Evolutionary conservation across 306 rosid species (phyloP), one percentile per base, ranked within the genome.

Genomic region (Quercus gilva): DNA sequence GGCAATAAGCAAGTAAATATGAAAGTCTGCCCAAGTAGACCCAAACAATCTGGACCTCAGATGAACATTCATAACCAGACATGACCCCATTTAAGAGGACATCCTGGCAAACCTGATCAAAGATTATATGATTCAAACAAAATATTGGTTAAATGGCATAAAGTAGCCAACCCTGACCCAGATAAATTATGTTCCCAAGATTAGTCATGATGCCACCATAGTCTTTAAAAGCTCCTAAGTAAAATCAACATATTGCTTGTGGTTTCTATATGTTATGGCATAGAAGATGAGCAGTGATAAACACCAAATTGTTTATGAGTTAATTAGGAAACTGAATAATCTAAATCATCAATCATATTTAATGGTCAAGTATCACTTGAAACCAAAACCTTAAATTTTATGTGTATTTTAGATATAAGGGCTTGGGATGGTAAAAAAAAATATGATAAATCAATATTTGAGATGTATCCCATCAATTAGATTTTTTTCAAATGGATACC

Each of bases 1-100:
- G 18, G 43, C 53, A 35, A 74, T 17, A 73, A 81, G 21, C 37
- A 4, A 58, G 55, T 31, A 12, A 49, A 2, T n/a, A 71, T 63
- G 18, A 76, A 58, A 28, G 31, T 76, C 67, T 55, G 20, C 37
- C 71, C 55, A 28, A 76, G 61, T 56, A 37, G 41, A 71, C 61
- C 58, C 58, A 57, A 43, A 55, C 55, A 19, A 55, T 53, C 20
- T 23, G 43, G 71, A 67, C 35, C 45, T 31, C 51, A 35, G 21
- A 67, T 31, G 58, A 35, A 67, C 55, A 13, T 10, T 3, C 20
- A 31, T 7, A 8, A 41, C 45, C 68, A 49, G 77, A 49, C 56
- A 55, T 53, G 5, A 28, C 11, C 45, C 35, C 26, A 17, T 26
- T 41, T 52, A 23, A 68, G 68, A 67, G 55, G 74, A 67, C 67